Base-by-base conservation (phyloP, 106 monocot species). In the Dioscorea zingiberensis region DNA sequence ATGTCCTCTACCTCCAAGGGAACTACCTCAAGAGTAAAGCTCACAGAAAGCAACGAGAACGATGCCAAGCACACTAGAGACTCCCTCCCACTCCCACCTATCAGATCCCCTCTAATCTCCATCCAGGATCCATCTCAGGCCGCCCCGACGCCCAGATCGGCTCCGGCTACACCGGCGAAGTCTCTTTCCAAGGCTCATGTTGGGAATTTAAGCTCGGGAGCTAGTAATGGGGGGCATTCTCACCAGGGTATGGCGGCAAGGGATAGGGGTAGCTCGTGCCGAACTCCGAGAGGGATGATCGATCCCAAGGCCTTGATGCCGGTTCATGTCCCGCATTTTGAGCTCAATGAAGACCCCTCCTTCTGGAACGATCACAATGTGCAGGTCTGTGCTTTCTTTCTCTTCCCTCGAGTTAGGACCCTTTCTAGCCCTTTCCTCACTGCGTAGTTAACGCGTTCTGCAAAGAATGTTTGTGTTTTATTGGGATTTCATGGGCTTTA, bases 321-420 rank as follows among this genome's bases (percentile, higher is more conserved):
- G 47, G 73, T 54, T 12, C 69, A 84, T 14, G 74, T 72, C 55
- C 72, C 66, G 15, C 38, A 65, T 27, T 90, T 90, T 62, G 90
- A 90, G 64, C 80, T 90, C 26, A 65, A 74, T 24, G 85, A 85
- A 55, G 85, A 90, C 65, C 79, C 80, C 10, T 66, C 69, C 7
- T 90, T 86, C 59, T 90, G 90, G 86, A 73, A 75, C 59, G 86
- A 86, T 69, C 90, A 79, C 63, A 90, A 83, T 78, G 86, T 86
- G 48, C 86, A 86, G 86, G 85, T 90, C 5, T 2, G 27, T 1
- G 10, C 49, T 47, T 14, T 10, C 11, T 47, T 51, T 15, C n/a
- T 21, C 51, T 67, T 45, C 11, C 11, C 21, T 13, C 25, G 19
- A 12, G 8, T 13, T 16, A 55, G 8, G 38, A 38, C 4, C 10